Base-by-base conservation (phyloP, 73 alveolate genomes). In the Durusdinium trenchii region DNA sequence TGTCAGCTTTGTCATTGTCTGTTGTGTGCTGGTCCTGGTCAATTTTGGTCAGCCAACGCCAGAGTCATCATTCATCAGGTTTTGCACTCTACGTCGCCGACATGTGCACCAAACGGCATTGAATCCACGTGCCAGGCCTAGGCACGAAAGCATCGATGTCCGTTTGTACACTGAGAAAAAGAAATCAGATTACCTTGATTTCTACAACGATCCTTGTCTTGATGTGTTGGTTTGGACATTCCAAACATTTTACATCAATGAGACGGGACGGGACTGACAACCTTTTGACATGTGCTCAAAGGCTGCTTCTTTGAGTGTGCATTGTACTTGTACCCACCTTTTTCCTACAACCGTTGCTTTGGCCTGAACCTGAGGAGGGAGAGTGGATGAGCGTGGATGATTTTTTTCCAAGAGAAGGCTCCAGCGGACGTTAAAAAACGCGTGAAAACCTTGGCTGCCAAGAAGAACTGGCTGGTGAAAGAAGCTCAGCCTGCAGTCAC, bases 381-480 rank as follows among this genome's bases (percentile, higher is more conserved):
- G 78, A 51, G 35, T 85, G 94, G 94, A 26, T 85, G 3, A 12
- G n/a, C 18, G 32, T 85, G 35, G 81, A 40, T 6, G 60, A 60
- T 5, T 85, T n/a, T n/a, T 42, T 85, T 85, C 42, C n/a, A 35
- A 2, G 81, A 85, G 78, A 51, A 54, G 28, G 94, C 94, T 4
- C 94, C 94, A 7, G 81, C 94, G 2, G 94, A 51, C 42, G 43
- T 30, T 14, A 85, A 85, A 23, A 51, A 36, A 54, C 62, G 64
- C 14, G 14, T 12, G 81, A 51, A 52, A 42, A 85, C 94, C 1
- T 16, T 38, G 30, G 94, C 94, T 0, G 94, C 94, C 40, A 85
- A 85, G 79, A 51, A 38, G 40, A 50, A 48, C 14, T 82, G 93
- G 93, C 42, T 82, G 35, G 50, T 30, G 36, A 82, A 48, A 6